Base-by-base conservation (phyloP, 2,329 filamentous ascomycete species). In the Juglanconis sp. region DNA sequence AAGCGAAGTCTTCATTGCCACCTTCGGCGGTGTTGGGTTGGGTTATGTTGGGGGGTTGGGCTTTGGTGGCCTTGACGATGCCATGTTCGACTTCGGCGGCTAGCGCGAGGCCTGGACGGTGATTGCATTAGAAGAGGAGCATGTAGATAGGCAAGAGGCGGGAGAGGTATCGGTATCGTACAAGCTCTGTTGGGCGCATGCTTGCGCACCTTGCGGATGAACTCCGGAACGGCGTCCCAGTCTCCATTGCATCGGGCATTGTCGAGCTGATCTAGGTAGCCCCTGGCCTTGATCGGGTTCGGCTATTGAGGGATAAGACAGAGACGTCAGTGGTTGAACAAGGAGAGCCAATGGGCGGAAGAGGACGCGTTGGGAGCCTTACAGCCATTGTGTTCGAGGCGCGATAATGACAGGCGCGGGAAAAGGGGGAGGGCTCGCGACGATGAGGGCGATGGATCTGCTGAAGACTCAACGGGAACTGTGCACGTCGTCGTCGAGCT, bases 121-220 rank as follows among this genome's bases (percentile, higher is more conserved):
- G 34, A 52, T 59, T n/a, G 40, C 30, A 48, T 64, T 70, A 38
- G 68, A 55, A 49, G 32, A 62, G 46, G 59, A 35, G 68, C 59
- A 32, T 65, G 65, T 61, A 55, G 40, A 42, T 34, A 46, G 50
- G 65, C 49, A 49, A 59, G 36, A 52, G 51, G n/a, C 38, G 34
- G 47, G 59, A 50, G 50, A 13, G 58, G 61, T 55, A 48, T 51
- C 62, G 53, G 63, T 59, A 65, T 71, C 85, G 68, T 88, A 97
- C 94, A 96, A 76, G 85, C 85, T 74, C 91, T 86, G 63, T 90
- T 85, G 46, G 92, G 89, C 68, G 92, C 91, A 82, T 99, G 94
- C 76, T 99, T 98, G 70, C 89, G 90, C 70, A 98, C 84, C 77
- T 99, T 99, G 73, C 94, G 87, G 69, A 95, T 88, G 65, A 96